Conservation (phyloP, 2,329 filamentous ascomycete species). For the Sporothrix humicola region DNA sequence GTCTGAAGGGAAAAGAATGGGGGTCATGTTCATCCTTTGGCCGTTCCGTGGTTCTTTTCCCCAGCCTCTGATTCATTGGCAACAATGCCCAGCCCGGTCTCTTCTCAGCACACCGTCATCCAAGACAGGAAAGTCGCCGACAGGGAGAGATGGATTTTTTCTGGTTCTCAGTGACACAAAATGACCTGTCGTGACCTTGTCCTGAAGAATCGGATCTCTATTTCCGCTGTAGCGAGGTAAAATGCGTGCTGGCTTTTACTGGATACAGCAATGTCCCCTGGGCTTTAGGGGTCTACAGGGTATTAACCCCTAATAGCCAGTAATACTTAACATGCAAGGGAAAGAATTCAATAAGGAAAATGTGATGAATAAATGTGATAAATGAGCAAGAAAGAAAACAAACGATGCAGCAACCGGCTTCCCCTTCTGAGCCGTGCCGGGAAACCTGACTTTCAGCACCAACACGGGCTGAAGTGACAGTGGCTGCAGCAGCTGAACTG, state of each 20-base stretch:
- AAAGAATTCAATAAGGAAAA: background rate
- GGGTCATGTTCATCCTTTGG: background rate
- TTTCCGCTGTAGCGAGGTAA: background rate
- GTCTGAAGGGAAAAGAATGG: background rate
- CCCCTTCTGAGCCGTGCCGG: constrained; percentile 15
- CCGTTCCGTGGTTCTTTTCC: background rate
- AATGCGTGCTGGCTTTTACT: background rate
- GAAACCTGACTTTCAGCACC: background rate
- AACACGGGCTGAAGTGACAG: background rate
- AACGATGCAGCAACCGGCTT: background rate
- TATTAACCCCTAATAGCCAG: background rate
- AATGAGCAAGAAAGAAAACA: background rate
- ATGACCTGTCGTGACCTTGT: background rate
- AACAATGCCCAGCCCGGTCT: background rate
- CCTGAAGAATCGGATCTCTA: background rate
- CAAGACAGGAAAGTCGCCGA: constrained; percentile 21
- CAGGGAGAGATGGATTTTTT: background rate
- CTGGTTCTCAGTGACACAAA: background rate
- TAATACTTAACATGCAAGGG: background rate
- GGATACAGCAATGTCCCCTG: background rate
- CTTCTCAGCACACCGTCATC: constrained; percentile 5
- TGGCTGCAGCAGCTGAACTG: constrained; percentile 5
- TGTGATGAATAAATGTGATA: background rate
- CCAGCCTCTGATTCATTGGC: background rate
- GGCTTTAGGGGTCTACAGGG: background rate